These are phyloP conservation scores for Infundibulicybe gibba DNA, from an alignment of 768 basidiomycete species.

Conservation along the genomic window DNA sequence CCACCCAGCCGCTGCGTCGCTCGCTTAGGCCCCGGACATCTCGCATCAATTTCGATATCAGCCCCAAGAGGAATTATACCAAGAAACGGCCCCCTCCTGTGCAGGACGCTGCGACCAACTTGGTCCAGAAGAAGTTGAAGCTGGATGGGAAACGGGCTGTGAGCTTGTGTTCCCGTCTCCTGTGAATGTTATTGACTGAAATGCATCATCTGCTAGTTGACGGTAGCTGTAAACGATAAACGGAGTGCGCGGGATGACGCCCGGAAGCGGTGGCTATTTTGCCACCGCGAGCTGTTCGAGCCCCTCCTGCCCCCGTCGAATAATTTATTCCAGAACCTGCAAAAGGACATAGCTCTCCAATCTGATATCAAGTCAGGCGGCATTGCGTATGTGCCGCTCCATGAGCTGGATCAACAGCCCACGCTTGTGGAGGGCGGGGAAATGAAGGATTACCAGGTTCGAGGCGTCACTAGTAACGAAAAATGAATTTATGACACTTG, in stretches of 20 bases:
- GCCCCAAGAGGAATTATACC: too few relatives aligned
- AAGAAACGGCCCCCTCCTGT: conserved; percentile 6
- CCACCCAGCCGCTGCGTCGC: conserved; percentile 3
- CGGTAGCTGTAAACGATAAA: conserved; percentile 30
- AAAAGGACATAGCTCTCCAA: conserved; percentile 18
- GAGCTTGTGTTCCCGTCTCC: conserved; percentile 7
- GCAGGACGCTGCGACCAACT: conserved; percentile 14
- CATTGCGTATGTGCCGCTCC: conserved; percentile 29
- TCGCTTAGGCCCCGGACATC: conserved; percentile 12
- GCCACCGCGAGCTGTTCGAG: conserved; percentile 39
- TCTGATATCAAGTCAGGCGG: conserved; percentile 1
- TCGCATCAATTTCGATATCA: neutral
- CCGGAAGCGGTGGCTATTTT: conserved; percentile 41
- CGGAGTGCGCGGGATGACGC: conserved; percentile 35
- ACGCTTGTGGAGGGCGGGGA: conserved; percentile 46
- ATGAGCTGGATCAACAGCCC: conserved; percentile 43
- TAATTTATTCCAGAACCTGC: conserved; percentile 32
- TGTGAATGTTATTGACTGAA: neutral
- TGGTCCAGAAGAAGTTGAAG: conserved; percentile 21
- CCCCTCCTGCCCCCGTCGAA: conserved; percentile 40
- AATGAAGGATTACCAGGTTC: conserved; percentile 73
- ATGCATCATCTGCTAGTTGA: conserved; percentile 28
- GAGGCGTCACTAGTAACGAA: neutral
- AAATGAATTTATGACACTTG: neutral
- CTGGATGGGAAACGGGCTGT: conserved; percentile 38